phyloP scores from a whole-genome alignment of 164 flowering plant species.

The Kingdonia uniflora region DNA sequence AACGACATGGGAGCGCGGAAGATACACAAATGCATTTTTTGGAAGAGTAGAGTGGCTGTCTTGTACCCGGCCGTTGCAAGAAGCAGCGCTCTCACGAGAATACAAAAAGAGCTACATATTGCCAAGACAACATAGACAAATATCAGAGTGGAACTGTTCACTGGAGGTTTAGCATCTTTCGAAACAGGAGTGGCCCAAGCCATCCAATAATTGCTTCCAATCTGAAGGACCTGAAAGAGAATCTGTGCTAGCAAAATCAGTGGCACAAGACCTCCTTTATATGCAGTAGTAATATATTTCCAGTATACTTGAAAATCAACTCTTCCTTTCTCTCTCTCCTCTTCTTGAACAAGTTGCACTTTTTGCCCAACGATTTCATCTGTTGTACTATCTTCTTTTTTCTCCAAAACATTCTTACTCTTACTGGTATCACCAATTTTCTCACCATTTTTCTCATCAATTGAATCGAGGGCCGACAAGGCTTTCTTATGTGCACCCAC shows the following conservation, averaged over 20 bases:
- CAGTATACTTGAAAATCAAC: conserved; percentile 73
- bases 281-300: conserved; percentile 62
- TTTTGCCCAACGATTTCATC: conserved; percentile 30
- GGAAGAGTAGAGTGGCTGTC: conserved; percentile 67
- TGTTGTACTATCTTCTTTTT: conserved; percentile 14
- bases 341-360: conserved; percentile 83
- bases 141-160: conserved; percentile 32
- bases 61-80: conserved; percentile 57
- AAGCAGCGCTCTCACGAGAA: conserved; percentile 42
- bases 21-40: conserved; percentile 65
- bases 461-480: conserved; percentile 37
- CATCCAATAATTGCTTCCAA: conserved; percentile 96
- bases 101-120: conserved; percentile 53
- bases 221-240: conserved; percentile 65
- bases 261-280: conserved; percentile 77
- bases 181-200: conserved; percentile 82
- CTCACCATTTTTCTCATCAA: conserved; percentile 11
- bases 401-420: background rate
- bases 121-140: conserved; percentile 60
- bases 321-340: conserved; percentile 86
- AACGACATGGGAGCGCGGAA: conserved; percentile 96
- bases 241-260: conserved; percentile 49
- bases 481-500: conserved; percentile 82
- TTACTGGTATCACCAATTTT: conserved; percentile 5
- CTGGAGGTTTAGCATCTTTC: conserved; percentile 35